Conservation (phyloP, 805 yeast genomes). For the Kazachstania africana region DNA sequence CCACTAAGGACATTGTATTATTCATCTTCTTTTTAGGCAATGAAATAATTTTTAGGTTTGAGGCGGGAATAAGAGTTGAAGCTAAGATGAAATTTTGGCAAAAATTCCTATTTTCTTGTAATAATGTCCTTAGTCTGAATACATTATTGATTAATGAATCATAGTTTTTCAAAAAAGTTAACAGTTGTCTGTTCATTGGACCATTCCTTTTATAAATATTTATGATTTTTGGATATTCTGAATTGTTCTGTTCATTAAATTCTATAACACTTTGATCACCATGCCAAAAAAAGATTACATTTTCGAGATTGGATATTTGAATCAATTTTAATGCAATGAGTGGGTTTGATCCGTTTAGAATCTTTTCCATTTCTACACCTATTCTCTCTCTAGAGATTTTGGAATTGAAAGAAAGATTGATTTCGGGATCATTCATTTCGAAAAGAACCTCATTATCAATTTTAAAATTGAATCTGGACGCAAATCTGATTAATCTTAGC, state of each 20-base stretch:
- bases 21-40: conserved; percentile 18
- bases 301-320: conserved; percentile 41
- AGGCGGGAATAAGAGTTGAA: conserved; percentile 15
- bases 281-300: conserved; percentile 43
- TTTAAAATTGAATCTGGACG: conserved; percentile 59
- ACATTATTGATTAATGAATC: conserved; percentile 3
- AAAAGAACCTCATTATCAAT: conserved; percentile 46
- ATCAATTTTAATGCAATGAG: conserved; percentile 51
- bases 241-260: conserved; percentile 14
- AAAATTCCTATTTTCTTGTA: conserved; percentile 5
- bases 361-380: conserved; percentile 75
- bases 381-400: conserved; percentile 87
- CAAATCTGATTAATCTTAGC: conserved; percentile 74
- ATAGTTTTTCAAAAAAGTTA: conserved; percentile 3
- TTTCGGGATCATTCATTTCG: conserved; percentile 53
- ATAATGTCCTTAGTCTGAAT: conserved; percentile 2
- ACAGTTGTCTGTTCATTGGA: conserved; percentile 7
- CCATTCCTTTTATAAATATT: conserved; percentile 12
- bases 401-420: conserved; percentile 45
- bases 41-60: conserved; percentile 13
- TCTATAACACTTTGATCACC: conserved; percentile 13
- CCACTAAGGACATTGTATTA: conserved; percentile 23
- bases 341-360: conserved; percentile 53
- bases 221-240: conserved; percentile 7
- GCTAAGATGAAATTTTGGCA: conserved; percentile 12